A percentile compares a stretch with the other conserved stretches of the same genome.
Conservation (phyloP, 345 rosid species). For the Populus simonii region DNA sequence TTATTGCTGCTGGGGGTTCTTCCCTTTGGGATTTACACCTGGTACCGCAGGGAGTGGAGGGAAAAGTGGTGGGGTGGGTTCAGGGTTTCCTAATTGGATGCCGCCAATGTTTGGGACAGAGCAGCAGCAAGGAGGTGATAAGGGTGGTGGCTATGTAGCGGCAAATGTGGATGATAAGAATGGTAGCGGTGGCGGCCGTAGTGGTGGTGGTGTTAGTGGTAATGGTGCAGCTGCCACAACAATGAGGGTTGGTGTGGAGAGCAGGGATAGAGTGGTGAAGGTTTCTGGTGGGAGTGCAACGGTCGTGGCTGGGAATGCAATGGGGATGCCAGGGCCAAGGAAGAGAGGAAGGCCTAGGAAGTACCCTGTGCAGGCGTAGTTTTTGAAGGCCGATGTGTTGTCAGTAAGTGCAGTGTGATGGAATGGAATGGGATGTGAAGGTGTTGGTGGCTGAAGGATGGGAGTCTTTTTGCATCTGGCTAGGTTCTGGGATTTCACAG, state of each 20-base stretch:
- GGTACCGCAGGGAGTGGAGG: slow-evolving; percentile 31
- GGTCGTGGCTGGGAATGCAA: background rate
- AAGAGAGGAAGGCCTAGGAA: slow-evolving; percentile 91
- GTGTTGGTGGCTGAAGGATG: slow-evolving; percentile 1
- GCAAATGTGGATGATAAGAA: background rate
- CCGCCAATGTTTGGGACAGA: slow-evolving; percentile 18
- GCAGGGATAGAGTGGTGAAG: slow-evolving; percentile 20
- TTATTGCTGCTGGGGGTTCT: slow-evolving; percentile 82
- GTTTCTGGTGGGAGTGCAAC: slow-evolving; percentile 20
- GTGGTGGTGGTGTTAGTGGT: background rate
- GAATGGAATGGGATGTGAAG: background rate
- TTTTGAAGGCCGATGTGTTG: background rate
- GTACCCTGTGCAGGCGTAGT: slow-evolving; percentile 11
- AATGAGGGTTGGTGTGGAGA: background rate
- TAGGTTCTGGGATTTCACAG: background rate
- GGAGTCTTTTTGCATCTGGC: background rate
- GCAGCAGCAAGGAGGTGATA: slow-evolving; percentile 3
- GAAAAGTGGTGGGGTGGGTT: background rate
- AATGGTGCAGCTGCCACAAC: background rate
- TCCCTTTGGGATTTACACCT: slow-evolving; percentile 62
- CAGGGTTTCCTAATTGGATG: slow-evolving; percentile 19
- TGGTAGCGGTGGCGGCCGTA: background rate
- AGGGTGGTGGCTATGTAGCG: background rate
- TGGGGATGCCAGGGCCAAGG: slow-evolving; percentile 17
- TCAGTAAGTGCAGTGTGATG: background rate